Conservation (phyloP, 345 rosid genomes). For the Citrus sp. region DNA sequence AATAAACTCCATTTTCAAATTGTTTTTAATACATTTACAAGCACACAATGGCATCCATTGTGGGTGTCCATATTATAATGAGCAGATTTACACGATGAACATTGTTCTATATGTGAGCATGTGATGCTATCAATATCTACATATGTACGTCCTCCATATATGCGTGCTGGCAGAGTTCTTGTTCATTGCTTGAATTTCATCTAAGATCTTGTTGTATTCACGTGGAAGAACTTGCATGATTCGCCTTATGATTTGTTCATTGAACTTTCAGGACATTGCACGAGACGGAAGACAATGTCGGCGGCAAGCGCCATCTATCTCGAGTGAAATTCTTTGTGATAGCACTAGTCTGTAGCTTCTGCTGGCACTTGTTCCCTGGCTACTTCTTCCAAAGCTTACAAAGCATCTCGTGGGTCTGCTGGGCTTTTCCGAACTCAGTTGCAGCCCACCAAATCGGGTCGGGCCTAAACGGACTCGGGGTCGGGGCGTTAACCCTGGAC, state of each 20-base stretch:
- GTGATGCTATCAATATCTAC: no score
- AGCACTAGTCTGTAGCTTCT: conserved; percentile 36
- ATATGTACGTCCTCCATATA: no score
- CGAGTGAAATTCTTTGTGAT: conserved; percentile 40
- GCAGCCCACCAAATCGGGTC: conserved; percentile 48
- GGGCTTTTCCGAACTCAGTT: conserved; percentile 36
- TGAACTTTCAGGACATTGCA: conserved; percentile 35
- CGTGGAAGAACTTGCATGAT: no score
- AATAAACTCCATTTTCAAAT: no score
- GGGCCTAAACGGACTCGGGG: conserved; percentile 34
- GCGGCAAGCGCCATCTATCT: conserved; percentile 22
- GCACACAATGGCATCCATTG: no score
- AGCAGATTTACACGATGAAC: no score
- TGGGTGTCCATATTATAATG: no score
- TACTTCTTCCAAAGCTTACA: conserved; percentile 35
- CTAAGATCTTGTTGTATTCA: no score
- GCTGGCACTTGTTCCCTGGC: conserved; percentile 37
- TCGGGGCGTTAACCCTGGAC: conserved; percentile 38
- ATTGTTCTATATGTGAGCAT: no score
- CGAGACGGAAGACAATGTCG: conserved; percentile 26
- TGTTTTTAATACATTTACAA: no score
- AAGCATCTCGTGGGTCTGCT: conserved; percentile 42
- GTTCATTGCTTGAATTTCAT: no score
- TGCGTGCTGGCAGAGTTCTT: no score
- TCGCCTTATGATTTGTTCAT: neutral